Evolutionary conservation across 1,284 basidiomycete species (phyloP), one percentile per base, ranked within the genome.

Genomic region (Boletus holoroseus): DNA sequence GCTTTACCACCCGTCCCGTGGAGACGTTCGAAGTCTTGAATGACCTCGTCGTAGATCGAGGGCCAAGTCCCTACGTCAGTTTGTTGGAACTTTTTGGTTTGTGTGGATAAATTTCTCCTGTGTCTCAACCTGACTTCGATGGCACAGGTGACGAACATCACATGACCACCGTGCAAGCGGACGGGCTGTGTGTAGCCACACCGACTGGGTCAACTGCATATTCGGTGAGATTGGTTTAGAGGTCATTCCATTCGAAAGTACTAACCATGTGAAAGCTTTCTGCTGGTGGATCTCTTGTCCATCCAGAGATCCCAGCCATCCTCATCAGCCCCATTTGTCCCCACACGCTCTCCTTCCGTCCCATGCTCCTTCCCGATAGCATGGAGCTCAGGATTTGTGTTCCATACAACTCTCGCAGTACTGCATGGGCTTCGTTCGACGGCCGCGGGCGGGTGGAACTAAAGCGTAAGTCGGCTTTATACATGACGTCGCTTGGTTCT

Each of bases 371-470:
- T 16, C 96, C 96, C 1, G 96, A 99, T 68, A 95, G 88, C 64
- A 98, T 99, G 92, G 96, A 99, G 66, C 76, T 99, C 44, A 85
- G 96, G 13, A 93, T 99, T 36, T 97, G 94, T 59, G 96, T 99
- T 15, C 96, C 96, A 0, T 99, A 94, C 76, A 97, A 98, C 69
- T 98, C 95, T 22, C 77, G 96, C 36, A 94, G 91, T 64, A 99
- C 95, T 0, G 96, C 96, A 4, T 99, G 96, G 96, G 96, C 93
- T 9, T 94, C 91, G 34, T 99, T 99, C 64, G 96, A 99, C 64
- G 96, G 96, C 13, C 83, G 96, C 44, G 96, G 96, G 1, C 82
- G 96, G 24, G 90, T 99, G 13, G 96, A 99, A 71, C 74, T 97
- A 16, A 90, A 89, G 71, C 94, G 93, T 93, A 63, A 66, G 89